Percentiles rank a stretch among this genome's conserved stretches.
Evolutionary conservation across 1,284 basidiomycete species (phyloP).

Genomic region (Takashimella koratensis): DNA sequence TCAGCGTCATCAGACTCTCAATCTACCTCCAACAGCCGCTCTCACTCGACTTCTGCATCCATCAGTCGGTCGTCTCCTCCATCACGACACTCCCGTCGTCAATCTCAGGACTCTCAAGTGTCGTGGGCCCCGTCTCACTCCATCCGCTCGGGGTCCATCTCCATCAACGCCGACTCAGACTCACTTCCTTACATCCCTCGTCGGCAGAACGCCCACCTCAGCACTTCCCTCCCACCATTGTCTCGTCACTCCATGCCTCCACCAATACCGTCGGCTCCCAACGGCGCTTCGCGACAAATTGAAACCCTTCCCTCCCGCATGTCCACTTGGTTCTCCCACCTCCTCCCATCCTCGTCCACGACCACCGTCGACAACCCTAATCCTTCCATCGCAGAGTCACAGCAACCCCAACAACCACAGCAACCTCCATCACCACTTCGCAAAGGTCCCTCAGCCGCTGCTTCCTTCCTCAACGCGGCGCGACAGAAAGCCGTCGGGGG

Average conservation of each 20-base stretch:
- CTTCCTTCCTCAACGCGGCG: slow-evolving; percentile 42
- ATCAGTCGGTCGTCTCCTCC: slow-evolving; percentile 10
- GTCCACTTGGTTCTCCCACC: slow-evolving; percentile 44
- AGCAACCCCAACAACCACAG: not conserved
- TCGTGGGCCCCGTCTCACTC: slow-evolving; percentile 24
- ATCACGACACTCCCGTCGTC: slow-evolving; percentile 20
- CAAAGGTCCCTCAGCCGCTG: slow-evolving; percentile 36
- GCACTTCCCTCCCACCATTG: slow-evolving; percentile 32
- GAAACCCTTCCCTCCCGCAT: slow-evolving; percentile 32
- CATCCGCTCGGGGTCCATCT: slow-evolving; percentile 22
- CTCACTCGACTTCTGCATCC: slow-evolving; percentile 5
- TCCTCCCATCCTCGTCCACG: slow-evolving; percentile 32
- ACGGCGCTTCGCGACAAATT: not conserved
- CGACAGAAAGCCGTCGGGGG: slow-evolving; percentile 47
- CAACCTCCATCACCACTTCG: slow-evolving; percentile 34
- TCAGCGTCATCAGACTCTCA: slow-evolving; percentile 34
- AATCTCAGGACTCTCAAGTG: slow-evolving; percentile 30
- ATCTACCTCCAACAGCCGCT: slow-evolving; percentile 24
- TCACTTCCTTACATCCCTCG: slow-evolving; percentile 22
- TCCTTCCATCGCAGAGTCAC: not conserved
- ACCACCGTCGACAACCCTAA: slow-evolving; percentile 9
- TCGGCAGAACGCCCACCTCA: slow-evolving; percentile 25
- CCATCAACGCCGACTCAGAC: slow-evolving; percentile 17
- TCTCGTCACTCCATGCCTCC: slow-evolving; percentile 29
- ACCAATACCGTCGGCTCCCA: slow-evolving; percentile 6